Evolutionary conservation across 2,329 filamentous ascomycete species (phyloP).

Genomic region (Xylariaceae sp.): DNA sequence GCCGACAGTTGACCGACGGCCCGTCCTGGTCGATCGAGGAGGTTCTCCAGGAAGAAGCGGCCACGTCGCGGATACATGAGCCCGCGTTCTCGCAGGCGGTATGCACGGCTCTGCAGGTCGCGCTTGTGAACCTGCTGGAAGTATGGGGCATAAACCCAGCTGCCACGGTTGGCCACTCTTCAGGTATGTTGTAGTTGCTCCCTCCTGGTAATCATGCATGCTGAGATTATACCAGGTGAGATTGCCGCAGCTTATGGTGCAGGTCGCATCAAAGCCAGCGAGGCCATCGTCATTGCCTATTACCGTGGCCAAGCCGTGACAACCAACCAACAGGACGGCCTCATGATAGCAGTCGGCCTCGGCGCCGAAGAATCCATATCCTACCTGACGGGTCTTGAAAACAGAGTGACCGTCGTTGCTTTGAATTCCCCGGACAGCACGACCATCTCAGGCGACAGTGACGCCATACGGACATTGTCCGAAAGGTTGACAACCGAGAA

Average conservation of each 20-base stretch:
- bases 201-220: no score
- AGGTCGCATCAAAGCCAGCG: constrained; percentile 12
- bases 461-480: constrained; percentile 1
- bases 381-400: background rate
- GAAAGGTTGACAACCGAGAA: background rate
- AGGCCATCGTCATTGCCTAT: constrained; percentile 20
- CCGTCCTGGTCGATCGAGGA: constrained; percentile 11
- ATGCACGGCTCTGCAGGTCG: constrained; percentile 33
- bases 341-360: constrained; percentile 17
- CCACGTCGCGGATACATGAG: constrained; percentile 1
- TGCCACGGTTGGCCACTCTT: constrained; percentile 36
- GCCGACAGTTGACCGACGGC: background rate
- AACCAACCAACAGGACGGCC: background rate
- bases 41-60: constrained; percentile 1
- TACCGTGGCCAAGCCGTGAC: constrained; percentile 12
- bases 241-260: constrained; percentile 29
- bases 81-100: constrained; percentile 27
- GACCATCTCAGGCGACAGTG: constrained; percentile 8
- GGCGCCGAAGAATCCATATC: background rate
- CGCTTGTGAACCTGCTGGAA: constrained; percentile 30
- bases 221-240: constrained; percentile 29
- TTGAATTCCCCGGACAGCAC: constrained; percentile 8
- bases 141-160: constrained; percentile 28
- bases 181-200: no score
- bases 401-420: constrained; percentile 7